Percentiles rank a stretch among this genome's conserved stretches.
These are phyloP conservation scores for Allodekkera sacchari DNA, from an alignment of 805 yeast species.

Conservation along the genomic window DNA sequence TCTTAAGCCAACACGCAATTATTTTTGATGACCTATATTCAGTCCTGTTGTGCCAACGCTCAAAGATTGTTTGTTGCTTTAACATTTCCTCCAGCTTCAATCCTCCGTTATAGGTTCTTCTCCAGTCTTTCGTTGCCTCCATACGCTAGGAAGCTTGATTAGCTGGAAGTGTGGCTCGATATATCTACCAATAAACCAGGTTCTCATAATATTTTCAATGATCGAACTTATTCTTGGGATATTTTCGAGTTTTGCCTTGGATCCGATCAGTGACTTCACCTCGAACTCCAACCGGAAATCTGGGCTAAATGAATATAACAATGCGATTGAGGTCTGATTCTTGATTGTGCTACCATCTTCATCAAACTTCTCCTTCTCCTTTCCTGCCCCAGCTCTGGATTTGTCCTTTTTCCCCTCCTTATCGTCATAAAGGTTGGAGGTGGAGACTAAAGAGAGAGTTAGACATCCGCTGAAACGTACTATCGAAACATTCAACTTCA, in stretches of 20 bases:
- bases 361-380: slow-evolving; percentile 2
- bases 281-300: slow-evolving; percentile 86
- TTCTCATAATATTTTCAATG: slow-evolving; percentile 71
- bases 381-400: slow-evolving; percentile 6
- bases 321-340: slow-evolving; percentile 37
- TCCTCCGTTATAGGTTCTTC: not conserved
- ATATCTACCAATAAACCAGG: slow-evolving; percentile 88
- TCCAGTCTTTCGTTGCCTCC: slow-evolving; percentile 60
- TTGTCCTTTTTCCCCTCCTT: slow-evolving; percentile 9
- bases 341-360: not conserved
- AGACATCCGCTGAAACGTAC: slow-evolving; percentile 88
- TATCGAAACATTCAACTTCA: slow-evolving; percentile 75
- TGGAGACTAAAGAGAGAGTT: slow-evolving; percentile 59
- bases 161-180: slow-evolving; percentile 91
- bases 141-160: slow-evolving; percentile 72
- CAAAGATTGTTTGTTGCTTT: too few relatives aligned
- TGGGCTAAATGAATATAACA: slow-evolving; percentile 86
- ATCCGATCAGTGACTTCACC: slow-evolving; percentile 84
- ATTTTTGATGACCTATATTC: too few relatives aligned
- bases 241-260: slow-evolving; percentile 84
- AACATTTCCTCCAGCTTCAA: too few relatives aligned
- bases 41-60: too few relatives aligned
- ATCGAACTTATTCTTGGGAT: slow-evolving; percentile 85
- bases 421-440: slow-evolving; percentile 21
- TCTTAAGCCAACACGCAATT: too few relatives aligned